A percentile compares a stretch with the other conserved stretches of the same genome.
These are phyloP conservation scores for Boletus huronensis DNA, from an alignment of 768 basidiomycete species.

Conservation along the genomic window DNA sequence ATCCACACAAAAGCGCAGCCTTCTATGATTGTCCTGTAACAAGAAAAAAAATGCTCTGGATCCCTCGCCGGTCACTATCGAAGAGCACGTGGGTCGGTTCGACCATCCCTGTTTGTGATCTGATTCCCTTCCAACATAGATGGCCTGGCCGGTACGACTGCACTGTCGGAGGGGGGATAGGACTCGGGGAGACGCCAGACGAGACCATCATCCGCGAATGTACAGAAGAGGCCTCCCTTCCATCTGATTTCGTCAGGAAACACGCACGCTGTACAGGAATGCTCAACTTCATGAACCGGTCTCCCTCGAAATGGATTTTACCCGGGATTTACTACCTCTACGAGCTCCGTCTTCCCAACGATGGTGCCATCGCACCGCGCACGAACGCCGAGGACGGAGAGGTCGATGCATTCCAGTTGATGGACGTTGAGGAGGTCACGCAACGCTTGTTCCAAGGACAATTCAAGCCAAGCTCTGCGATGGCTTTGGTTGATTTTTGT, in stretches of 20 bases:
- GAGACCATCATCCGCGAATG: slow-evolving; percentile 41
- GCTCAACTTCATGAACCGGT: slow-evolving; percentile 41
- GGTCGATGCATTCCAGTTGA: slow-evolving; percentile 40
- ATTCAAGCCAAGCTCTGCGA: slow-evolving; percentile 43
- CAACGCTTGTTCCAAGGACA: slow-evolving; percentile 31
- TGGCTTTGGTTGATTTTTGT: slow-evolving; percentile 43
- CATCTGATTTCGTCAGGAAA: slow-evolving; percentile 33
- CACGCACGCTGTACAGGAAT: slow-evolving; percentile 35
- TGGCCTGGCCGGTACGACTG: slow-evolving; percentile 40
- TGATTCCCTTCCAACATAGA: slow-evolving; percentile 5
- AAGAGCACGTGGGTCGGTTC: slow-evolving; percentile 38
- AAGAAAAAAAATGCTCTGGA: slow-evolving; percentile 34
- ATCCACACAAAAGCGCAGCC: slow-evolving; percentile 19
- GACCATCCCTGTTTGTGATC: not conserved
- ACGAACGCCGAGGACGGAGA: slow-evolving; percentile 40
- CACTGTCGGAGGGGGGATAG: slow-evolving; percentile 44
- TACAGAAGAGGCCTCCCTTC: slow-evolving; percentile 42
- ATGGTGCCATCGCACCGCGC: slow-evolving; percentile 33
- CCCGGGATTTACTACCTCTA: slow-evolving; percentile 45
- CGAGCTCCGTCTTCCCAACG: slow-evolving; percentile 38
- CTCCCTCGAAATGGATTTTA: slow-evolving; percentile 41
- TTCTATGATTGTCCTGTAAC: slow-evolving; percentile 33
- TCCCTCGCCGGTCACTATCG: slow-evolving; percentile 38
- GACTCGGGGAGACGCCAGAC: slow-evolving; percentile 35
- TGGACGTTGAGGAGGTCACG: slow-evolving; percentile 34